These are phyloP conservation scores for Dichotomocladium elegans DNA, from an alignment of 371 early-diverging fungal species.

Conservation along the genomic window DNA sequence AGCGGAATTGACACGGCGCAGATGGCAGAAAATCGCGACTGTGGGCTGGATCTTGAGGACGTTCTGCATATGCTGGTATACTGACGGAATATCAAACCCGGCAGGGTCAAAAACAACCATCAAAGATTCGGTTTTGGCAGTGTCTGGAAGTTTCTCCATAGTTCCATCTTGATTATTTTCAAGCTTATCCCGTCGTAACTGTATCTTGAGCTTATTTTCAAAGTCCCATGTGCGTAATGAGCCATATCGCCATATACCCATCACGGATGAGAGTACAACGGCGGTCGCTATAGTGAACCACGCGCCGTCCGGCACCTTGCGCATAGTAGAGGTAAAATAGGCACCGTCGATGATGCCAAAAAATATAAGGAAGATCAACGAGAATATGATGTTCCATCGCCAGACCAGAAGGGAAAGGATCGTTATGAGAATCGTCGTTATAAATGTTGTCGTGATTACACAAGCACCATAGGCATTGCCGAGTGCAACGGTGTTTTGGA, in stretches of 20 bases:
- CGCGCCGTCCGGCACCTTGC: conserved; percentile 28
- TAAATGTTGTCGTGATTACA: conserved; percentile 17
- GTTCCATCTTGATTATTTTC: neutral
- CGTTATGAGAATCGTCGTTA: conserved; percentile 28
- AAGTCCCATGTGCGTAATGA: conserved; percentile 13
- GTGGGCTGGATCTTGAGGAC: conserved; percentile 21
- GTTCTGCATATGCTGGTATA: conserved; percentile 18
- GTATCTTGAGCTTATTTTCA: conserved; percentile 7
- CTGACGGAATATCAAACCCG: conserved; percentile 22
- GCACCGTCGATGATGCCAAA: conserved; percentile 29
- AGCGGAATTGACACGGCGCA: conserved; percentile 19
- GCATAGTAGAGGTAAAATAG: conserved; percentile 24
- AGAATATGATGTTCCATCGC: conserved; percentile 17
- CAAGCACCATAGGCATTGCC: conserved; percentile 33
- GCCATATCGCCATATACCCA: conserved; percentile 31
- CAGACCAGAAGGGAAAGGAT: conserved; percentile 25
- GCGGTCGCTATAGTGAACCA: conserved; percentile 30
- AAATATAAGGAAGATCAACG: conserved; percentile 18
- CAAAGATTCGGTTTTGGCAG: conserved; percentile 7
- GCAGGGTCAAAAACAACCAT: conserved; percentile 26
- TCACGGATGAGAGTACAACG: conserved; percentile 11
- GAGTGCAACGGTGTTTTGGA: conserved; percentile 29
- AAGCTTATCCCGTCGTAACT: neutral
- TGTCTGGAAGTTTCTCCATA: neutral
- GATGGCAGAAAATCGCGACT: conserved; percentile 27